A percentile compares a stretch with the other conserved stretches of the same genome.
Conservation (phyloP, 176 grass and related monocot species). For the Bothriochloa decipiens region DNA sequence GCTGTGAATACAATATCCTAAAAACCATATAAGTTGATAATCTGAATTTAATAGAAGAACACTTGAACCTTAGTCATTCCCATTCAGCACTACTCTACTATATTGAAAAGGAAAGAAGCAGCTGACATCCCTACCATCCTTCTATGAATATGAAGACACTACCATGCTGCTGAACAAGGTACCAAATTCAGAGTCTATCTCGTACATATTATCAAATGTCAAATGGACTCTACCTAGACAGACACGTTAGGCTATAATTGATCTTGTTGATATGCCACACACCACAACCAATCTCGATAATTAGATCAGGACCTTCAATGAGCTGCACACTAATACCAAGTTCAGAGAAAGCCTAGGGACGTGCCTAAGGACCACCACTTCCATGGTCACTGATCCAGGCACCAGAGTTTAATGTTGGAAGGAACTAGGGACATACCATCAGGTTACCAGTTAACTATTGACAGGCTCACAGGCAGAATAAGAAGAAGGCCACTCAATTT, state of each 20-base stretch:
- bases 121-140: too few relatives aligned
- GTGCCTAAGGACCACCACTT: neutral
- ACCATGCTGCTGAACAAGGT: neutral
- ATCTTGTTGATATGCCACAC: too few relatives aligned
- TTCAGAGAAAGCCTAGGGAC: neutral
- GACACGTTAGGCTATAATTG: too few relatives aligned
- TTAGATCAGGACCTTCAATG: neutral
- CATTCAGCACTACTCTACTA: neutral
- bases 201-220: too few relatives aligned
- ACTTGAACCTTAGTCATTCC: neutral
- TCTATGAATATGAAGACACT: neutral
- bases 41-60: neutral
- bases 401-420: too few relatives aligned
- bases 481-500: too few relatives aligned
- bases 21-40: neutral
- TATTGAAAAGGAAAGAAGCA: neutral
- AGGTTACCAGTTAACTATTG: too few relatives aligned
- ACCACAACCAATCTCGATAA: neutral
- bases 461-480: too few relatives aligned
- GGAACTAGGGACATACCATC: too few relatives aligned
- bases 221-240: too few relatives aligned
- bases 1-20: neutral
- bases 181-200: too few relatives aligned
- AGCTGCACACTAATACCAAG: neutral
- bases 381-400: neutral